Base-by-base conservation (phyloP, 2,329 filamentous ascomycete genomes). In the Pestalotiopsis fici region DNA sequence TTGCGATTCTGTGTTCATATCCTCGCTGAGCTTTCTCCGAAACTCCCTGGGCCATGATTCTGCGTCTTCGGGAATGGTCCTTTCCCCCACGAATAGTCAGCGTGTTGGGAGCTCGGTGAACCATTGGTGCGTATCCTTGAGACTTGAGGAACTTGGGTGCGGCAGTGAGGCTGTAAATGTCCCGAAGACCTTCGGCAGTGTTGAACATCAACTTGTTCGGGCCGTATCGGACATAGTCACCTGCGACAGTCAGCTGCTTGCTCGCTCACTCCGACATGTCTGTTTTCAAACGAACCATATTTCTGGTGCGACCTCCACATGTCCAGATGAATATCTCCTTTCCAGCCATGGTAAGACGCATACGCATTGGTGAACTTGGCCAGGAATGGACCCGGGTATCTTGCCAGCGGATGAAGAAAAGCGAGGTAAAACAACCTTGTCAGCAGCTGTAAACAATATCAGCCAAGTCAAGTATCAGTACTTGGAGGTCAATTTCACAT, bases 241-340 rank as follows among this genome's bases (percentile, higher is more conserved):
- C 64, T 66, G 21, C 9, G n/a, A 31, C 25, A 9, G 35, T 59
- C 4, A 65, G 12, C n/a, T 25, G 21, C 27, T 11, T 7, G 6
- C 21, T 3, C 6, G 9, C 23, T 15, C n/a, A 13, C 6, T n/a
- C 15, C 4, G 12, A 11, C 21, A 5, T 23, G 35, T 25, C 18
- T 4, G 9, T 85, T 27, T 35, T 12, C 4, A 4, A 21, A 59
- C 65, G 1, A 27, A 63, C 67, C 67, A 71, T 90, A 90, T 69
- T 83, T 79, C 37, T 82, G 71, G 71, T 90, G 88, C 35, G 82
- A 79, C 13, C 77, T 76, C 69, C 83, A 80, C 64, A 87, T 82
- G 69, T 83, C 82, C 11, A 88, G 78, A 71, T 88, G 86, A 2
- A 86, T 80, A 64, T 83, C 82, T 25, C 86, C 86, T 69, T 82